These are phyloP conservation scores for Cladophialophora chaetospira DNA, from an alignment of 2,329 filamentous ascomycete species.

Conservation along the genomic window DNA sequence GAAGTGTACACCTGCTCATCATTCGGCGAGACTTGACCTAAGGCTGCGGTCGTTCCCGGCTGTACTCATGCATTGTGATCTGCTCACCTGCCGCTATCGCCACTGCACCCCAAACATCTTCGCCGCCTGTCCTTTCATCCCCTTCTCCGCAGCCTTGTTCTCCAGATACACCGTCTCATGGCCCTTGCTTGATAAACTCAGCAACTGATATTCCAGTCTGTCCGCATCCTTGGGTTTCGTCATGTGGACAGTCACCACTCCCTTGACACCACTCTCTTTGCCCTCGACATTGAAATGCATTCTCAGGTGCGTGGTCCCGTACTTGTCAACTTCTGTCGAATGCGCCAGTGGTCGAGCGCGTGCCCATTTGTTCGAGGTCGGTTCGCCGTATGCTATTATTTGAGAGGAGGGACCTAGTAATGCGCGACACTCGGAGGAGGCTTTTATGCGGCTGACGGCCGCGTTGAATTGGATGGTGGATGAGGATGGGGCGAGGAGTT, in stretches of 20 bases:
- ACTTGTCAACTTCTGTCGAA: conserved; percentile 67
- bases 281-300: conserved; percentile 89
- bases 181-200: conserved; percentile 74
- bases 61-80: no score
- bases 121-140: conserved; percentile 46
- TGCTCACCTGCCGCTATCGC: no score
- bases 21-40: no score
- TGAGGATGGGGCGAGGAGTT: conserved; percentile 82
- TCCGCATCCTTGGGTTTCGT: conserved; percentile 64
- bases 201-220: conserved; percentile 75
- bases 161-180: conserved; percentile 50
- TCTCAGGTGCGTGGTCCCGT: conserved; percentile 75
- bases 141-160: conserved; percentile 43
- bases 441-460: conserved; percentile 75
- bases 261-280: conserved; percentile 62
- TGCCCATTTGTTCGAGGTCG: conserved; percentile 79
- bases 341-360: conserved; percentile 59
- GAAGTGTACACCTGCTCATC: no score
- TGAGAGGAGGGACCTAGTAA: conserved; percentile 74
- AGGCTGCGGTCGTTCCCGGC: no score
- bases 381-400: conserved; percentile 79
- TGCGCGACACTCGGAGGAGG: conserved; percentile 69
- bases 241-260: conserved; percentile 77
- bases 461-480: conserved; percentile 87
- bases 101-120: conserved; percentile 55